Conservation (phyloP, 257 asterid species). For the Verbena officinalis region DNA sequence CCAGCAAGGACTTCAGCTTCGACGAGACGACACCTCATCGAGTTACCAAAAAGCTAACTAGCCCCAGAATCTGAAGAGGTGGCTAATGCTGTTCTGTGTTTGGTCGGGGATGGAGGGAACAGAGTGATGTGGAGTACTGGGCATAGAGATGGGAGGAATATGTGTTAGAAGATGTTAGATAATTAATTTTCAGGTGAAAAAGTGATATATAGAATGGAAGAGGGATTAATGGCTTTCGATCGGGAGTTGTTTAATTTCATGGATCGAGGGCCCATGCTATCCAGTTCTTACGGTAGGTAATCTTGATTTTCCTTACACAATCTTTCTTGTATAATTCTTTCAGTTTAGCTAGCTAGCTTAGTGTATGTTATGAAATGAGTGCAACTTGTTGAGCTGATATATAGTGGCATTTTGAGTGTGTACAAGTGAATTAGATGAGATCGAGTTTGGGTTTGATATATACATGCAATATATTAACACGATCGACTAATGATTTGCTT, state of each 20-base stretch:
- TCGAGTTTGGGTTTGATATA: no score
- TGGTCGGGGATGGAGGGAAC: constrained; percentile 78
- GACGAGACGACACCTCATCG: constrained; percentile 48
- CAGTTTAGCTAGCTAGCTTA: neutral
- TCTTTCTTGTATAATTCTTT: constrained; percentile 25
- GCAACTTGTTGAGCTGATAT: neutral
- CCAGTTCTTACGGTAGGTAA: constrained; percentile 94
- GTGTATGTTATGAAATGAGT: neutral
- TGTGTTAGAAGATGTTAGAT: constrained; percentile 82
- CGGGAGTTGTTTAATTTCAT: constrained; percentile 69
- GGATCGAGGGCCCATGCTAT: constrained; percentile 88
- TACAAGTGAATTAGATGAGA: no score
- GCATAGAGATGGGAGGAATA: constrained; percentile 83
- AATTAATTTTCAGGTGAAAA: constrained; percentile 35
- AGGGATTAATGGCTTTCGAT: constrained; percentile 48
- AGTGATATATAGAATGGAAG: constrained; percentile 34
- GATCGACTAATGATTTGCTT: no score
- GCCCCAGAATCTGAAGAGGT: constrained; percentile 57
- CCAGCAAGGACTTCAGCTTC: constrained; percentile 37
- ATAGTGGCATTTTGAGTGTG: no score
- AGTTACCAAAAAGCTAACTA: constrained; percentile 41
- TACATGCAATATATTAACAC: no score
- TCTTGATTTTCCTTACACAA: constrained; percentile 14
- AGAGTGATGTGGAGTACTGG: constrained; percentile 94
- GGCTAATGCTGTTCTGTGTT: constrained; percentile 58